These are phyloP conservation scores for Coprinellus micaceus DNA, from an alignment of 768 basidiomycete species.

Conservation along the genomic window DNA sequence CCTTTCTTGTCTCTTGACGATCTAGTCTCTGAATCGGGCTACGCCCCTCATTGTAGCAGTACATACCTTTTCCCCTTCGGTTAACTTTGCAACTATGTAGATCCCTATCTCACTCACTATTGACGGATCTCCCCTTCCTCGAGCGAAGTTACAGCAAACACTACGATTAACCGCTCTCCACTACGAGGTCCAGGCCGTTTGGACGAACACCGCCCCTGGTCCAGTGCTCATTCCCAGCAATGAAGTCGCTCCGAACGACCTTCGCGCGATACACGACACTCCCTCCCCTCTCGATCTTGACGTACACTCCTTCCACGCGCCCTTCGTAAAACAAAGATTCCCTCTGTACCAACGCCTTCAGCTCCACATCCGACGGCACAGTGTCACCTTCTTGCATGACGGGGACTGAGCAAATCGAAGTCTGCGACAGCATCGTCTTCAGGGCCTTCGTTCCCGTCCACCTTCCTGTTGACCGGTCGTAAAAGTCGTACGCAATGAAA, in stretches of 20 bases:
- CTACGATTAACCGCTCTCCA: too few species aligned
- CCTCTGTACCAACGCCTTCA: slow-evolving; percentile 43
- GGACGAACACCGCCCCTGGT: slow-evolving; percentile 29
- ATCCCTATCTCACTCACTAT: too few species aligned
- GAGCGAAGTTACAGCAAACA: too few species aligned
- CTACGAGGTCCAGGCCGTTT: too few species aligned
- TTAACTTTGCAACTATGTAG: too few species aligned
- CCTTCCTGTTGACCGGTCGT: slow-evolving; percentile 43
- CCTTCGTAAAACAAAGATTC: slow-evolving; percentile 34
- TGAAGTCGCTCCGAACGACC: slow-evolving; percentile 58
- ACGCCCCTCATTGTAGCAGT: too few species aligned
- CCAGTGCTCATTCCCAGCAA: slow-evolving; percentile 64
- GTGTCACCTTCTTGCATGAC: slow-evolving; percentile 37
- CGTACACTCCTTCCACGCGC: slow-evolving; percentile 17
- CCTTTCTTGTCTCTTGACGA: too few species aligned
- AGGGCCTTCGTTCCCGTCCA: slow-evolving; percentile 40
- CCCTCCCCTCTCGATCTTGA: slow-evolving; percentile 10
- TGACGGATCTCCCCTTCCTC: too few species aligned
- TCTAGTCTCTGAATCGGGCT: too few species aligned
- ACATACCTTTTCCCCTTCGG: too few species aligned
- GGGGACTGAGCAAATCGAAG: slow-evolving; percentile 41
- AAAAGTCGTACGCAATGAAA: slow-evolving; percentile 60
- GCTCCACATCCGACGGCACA: slow-evolving; percentile 36
- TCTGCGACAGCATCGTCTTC: slow-evolving; percentile 30
- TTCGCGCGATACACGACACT: slow-evolving; percentile 37